These are phyloP conservation scores for Citrullus colocynthis DNA, from an alignment of 306 rosid species.

Conservation along the genomic window DNA sequence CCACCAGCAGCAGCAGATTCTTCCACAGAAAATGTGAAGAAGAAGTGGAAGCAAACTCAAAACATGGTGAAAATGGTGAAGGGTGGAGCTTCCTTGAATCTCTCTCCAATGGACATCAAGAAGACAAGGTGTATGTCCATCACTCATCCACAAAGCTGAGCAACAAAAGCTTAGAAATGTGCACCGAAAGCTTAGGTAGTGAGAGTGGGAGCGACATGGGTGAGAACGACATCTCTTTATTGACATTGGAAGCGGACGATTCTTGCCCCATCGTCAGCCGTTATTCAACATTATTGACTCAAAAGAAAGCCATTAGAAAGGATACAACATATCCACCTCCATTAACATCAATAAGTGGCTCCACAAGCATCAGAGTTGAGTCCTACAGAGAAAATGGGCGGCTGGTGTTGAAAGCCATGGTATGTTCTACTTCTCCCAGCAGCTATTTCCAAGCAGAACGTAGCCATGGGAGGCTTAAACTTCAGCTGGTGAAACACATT, in stretches of 20 bases:
- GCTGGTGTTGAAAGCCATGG: conserved; percentile 32
- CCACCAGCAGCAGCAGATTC: not conserved
- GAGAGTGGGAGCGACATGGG: conserved; percentile 48
- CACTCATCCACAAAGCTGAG: conserved; percentile 27
- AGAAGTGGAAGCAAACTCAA: not conserved
- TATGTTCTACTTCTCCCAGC: conserved; percentile 11
- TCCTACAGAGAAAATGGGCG: conserved; percentile 43
- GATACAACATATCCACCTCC: conserved; percentile 41
- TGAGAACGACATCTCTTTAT: conserved; percentile 18
- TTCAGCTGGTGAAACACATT: conserved; percentile 14
- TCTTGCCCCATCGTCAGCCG: not conserved
- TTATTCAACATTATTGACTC: not conserved
- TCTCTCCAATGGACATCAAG: conserved; percentile 13
- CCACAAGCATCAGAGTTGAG: conserved; percentile 23
- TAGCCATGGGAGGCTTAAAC: conserved; percentile 36
- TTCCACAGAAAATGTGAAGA: not conserved
- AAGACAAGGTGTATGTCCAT: conserved; percentile 22
- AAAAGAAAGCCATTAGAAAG: conserved; percentile 12
- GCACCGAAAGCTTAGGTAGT: conserved; percentile 48
- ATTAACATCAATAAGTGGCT: conserved; percentile 25
- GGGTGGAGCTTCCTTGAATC: conserved; percentile 35
- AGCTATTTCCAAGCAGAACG: conserved; percentile 33
- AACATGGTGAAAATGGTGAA: conserved; percentile 1
- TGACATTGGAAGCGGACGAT: conserved; percentile 1
- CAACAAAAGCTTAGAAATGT: conserved; percentile 41